Conservation (phyloP, 2,329 filamentous ascomycete species). For the Alternaria atra region DNA sequence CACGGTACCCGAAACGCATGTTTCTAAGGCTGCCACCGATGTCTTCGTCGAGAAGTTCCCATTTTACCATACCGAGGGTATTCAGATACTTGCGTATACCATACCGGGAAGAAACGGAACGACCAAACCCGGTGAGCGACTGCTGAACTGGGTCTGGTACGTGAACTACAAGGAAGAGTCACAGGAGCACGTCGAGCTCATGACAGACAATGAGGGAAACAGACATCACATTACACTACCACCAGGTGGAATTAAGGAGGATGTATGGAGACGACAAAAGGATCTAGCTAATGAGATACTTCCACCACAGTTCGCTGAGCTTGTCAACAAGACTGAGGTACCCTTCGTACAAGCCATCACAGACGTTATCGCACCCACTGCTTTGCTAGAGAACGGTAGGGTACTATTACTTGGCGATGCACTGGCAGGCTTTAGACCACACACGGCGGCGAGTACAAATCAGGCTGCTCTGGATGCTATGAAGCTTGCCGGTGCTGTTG, state of each 20-base stretch:
- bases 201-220: conserved; percentile 55
- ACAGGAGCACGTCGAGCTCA: conserved; percentile 48
- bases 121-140: conserved; percentile 48
- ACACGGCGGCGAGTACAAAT: conserved; percentile 55
- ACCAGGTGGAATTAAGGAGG: conserved; percentile 47
- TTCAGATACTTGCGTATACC: conserved; percentile 46
- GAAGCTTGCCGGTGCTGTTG: conserved; percentile 37
- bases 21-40: conserved; percentile 22
- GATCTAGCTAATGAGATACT: conserved; percentile 38
- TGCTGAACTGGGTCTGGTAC: conserved; percentile 61
- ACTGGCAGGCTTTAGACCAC: conserved; percentile 55
- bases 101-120: conserved; percentile 55
- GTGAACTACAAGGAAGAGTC: conserved; percentile 50
- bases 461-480: conserved; percentile 57
- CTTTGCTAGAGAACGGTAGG: conserved; percentile 50
- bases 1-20: conserved; percentile 31
- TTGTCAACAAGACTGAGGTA: conserved; percentile 50
- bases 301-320: conserved; percentile 51
- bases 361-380: conserved; percentile 49
- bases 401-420: conserved; percentile 59
- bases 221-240: conserved; percentile 55
- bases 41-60: conserved; percentile 30
- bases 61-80: conserved; percentile 28
- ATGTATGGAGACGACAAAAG: conserved; percentile 51
- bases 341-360: conserved; percentile 58